These are phyloP conservation scores for Theobroma cacao DNA, from an alignment of 345 rosid species.

Conservation along the genomic window DNA sequence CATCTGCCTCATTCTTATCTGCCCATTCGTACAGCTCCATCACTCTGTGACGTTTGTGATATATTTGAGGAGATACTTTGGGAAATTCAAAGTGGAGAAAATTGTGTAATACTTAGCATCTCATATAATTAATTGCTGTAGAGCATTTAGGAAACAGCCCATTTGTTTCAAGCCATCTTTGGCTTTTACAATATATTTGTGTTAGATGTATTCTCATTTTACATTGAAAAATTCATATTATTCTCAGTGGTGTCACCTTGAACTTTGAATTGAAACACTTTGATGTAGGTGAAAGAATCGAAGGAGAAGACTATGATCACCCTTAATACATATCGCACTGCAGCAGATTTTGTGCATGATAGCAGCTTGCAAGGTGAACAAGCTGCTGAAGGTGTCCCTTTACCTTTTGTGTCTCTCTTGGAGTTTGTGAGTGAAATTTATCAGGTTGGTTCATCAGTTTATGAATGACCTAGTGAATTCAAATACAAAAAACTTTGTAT, in stretches of 20 bases:
- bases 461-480: background rate
- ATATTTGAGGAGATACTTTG: background rate
- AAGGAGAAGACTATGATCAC: slow-evolving; percentile 84
- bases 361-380: slow-evolving; percentile 57
- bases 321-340: slow-evolving; percentile 58
- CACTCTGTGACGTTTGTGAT: background rate
- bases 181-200: background rate
- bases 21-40: background rate
- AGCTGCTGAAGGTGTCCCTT: slow-evolving; percentile 38
- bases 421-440: slow-evolving; percentile 91
- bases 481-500: background rate
- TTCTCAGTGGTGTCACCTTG: slow-evolving; percentile 11
- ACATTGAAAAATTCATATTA: background rate
- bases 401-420: slow-evolving; percentile 78
- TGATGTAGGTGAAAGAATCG: slow-evolving; percentile 73
- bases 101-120: background rate
- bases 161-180: background rate
- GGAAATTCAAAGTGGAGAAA: background rate
- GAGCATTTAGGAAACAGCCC: background rate
- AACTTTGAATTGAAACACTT: slow-evolving; percentile 12
- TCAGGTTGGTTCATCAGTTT: slow-evolving; percentile 50
- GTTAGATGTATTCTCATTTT: background rate
- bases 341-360: slow-evolving; percentile 48
- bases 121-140: background rate
- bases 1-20: too few relatives aligned